phyloP scores from a whole-genome alignment of 73 alveolate genomes.

The Symbiodinium natans region DNA sequence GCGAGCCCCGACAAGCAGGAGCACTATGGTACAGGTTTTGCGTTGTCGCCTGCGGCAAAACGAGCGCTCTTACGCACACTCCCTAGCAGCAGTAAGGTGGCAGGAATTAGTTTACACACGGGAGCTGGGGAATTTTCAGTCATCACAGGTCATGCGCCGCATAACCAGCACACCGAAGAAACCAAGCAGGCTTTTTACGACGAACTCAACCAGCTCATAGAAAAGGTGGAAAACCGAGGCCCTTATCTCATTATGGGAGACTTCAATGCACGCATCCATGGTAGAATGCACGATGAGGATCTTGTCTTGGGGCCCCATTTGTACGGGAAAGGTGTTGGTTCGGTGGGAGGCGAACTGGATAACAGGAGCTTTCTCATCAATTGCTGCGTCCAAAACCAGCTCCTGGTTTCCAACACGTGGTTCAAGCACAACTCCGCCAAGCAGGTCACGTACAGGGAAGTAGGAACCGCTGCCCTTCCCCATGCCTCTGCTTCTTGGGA shows the following conservation, averaged over 20 bases:
- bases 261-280: slow-evolving; percentile 21
- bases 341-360: neutral
- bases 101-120: neutral
- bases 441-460: slow-evolving; percentile 25
- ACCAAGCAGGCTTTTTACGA: neutral
- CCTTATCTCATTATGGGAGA: neutral
- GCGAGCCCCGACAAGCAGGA: neutral
- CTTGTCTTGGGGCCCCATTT: neutral
- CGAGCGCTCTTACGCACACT: neutral
- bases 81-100: neutral
- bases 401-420: slow-evolving; percentile 22
- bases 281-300: neutral
- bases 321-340: neutral
- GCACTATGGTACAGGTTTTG: neutral
- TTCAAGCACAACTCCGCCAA: neutral
- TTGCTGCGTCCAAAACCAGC: neutral
- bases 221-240: neutral
- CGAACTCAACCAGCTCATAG: neutral
- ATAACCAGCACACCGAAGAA: neutral
- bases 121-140: slow-evolving; percentile 11
- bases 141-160: neutral
- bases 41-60: slow-evolving; percentile 7
- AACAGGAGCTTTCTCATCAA: neutral
- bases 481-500: neutral
- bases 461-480: neutral